Percentiles rank a stretch among this genome's conserved stretches.
Conservation (phyloP, 129 eudicot genomes). For the Gnaphalium uliginosum region DNA sequence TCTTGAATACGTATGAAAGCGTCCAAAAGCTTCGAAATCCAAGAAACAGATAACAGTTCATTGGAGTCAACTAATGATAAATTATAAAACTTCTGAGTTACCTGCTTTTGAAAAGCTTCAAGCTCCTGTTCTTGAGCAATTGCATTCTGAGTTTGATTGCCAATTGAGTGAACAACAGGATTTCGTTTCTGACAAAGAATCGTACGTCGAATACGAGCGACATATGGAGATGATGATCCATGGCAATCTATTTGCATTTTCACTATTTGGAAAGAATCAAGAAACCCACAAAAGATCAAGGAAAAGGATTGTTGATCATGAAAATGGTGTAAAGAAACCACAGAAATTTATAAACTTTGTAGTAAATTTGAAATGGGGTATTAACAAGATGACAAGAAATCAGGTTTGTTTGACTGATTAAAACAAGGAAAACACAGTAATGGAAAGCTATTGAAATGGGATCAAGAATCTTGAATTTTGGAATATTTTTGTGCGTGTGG, state of each 20-base stretch:
- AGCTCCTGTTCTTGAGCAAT: slow-evolving; percentile 41
- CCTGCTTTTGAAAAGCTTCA: slow-evolving; percentile 55
- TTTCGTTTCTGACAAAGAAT: slow-evolving; percentile 55
- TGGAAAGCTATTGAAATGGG: neutral
- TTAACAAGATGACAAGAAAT: neutral
- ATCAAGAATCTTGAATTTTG: neutral
- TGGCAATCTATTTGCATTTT: slow-evolving; percentile 47
- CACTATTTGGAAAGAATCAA: neutral
- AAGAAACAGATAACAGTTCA: slow-evolving; percentile 61
- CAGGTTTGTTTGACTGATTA: neutral
- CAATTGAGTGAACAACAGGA: slow-evolving; percentile 62
- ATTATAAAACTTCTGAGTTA: slow-evolving; percentile 50
- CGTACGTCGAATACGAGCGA: slow-evolving; percentile 48
- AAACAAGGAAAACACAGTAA: neutral
- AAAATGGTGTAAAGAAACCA: neutral
- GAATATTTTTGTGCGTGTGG: neutral
- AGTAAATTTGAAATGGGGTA: neutral
- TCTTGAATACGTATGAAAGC: slow-evolving; percentile 65
- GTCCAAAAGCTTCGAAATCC: slow-evolving; percentile 68
- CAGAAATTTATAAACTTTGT: neutral
- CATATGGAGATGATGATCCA: slow-evolving; percentile 45
- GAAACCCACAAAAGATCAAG: neutral
- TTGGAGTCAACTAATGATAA: slow-evolving; percentile 42
- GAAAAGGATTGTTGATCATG: neutral
- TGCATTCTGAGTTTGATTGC: slow-evolving; percentile 30